Base-by-base conservation (phyloP, 768 basidiomycete genomes). In the Mrakia frigida region DNA sequence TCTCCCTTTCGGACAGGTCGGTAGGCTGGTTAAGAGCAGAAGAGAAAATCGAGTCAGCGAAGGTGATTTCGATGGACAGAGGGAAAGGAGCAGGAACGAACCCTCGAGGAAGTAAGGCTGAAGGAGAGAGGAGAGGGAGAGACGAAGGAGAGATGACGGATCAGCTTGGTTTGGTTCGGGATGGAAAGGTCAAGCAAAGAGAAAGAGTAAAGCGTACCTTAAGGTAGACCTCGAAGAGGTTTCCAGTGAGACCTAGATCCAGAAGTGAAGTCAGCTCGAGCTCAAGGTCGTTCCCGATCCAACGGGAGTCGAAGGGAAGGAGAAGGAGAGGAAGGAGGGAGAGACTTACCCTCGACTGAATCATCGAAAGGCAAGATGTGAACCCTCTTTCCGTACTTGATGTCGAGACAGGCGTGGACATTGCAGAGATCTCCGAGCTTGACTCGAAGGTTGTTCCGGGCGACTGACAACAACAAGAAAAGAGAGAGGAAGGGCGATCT, bases 301-400 rank as follows among this genome's bases (percentile, higher is more conserved):
- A 50, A 18, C 18, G 46, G 21, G 2, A 2, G 46, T 35, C 25
- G 61, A 63, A 25, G 9, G 31, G n/a, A n/a, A 65, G 31, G 16
- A 7, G 65, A 25, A 41, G 23, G 18, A 21, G 37, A 68, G 46
- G 59, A n/a, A 52, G 25, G 41, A 39, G 7, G 53, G 67, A 25
- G 2, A n/a, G 21, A 77, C 83, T 56, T 53, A 85, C 96, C 97
- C 86, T 99, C 97, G 78, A 98, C 86, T 9, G 97, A 98, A 86
- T 99, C 97, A 81, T 98, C 97, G 82, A 99, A 98, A 1, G 97
- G 97, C 23, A 99, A 87, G 77, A 99, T 88, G 83, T 98, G 97
- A 56, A 99, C 89, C 74, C 96, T 91, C 84, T 99, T 98, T 79
- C 97, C 97, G 84, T 99, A 99, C 85, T 98, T 97, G 87, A 98